Evolutionary conservation across 768 basidiomycete species (phyloP).

Genomic region (Psilocybe cyanescens): DNA sequence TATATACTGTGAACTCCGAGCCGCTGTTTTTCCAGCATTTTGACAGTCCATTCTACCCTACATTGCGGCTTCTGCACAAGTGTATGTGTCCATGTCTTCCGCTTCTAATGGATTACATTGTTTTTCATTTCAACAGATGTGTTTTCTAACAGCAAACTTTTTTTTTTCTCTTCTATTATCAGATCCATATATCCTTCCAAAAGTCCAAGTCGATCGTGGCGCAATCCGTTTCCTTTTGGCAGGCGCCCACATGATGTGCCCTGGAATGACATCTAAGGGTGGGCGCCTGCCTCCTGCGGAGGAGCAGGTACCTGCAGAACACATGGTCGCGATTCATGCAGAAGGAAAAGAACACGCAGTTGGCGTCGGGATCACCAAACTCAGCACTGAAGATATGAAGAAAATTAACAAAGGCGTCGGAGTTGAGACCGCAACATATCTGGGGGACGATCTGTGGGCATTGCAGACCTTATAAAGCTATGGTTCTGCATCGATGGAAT

Average conservation of each 20-base stretch:
- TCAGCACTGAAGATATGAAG: constrained; percentile 89
- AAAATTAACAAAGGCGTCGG: constrained; percentile 88
- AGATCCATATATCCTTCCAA: constrained; percentile 93
- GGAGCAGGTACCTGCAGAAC: constrained; percentile 65
- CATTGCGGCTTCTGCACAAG: constrained; percentile 87
- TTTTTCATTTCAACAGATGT: neutral
- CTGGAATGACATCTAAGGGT: constrained; percentile 91
- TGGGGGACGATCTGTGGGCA: constrained; percentile 90
- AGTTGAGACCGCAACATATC: constrained; percentile 83
- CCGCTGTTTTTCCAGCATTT: constrained; percentile 97
- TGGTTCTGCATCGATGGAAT: constrained; percentile 1
- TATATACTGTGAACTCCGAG: constrained; percentile 86
- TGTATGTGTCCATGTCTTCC: constrained; percentile 54
- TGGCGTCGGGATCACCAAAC: constrained; percentile 82
- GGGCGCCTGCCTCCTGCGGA: constrained; percentile 83
- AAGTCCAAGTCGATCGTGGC: constrained; percentile 91
- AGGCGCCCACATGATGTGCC: constrained; percentile 97
- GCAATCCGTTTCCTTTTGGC: constrained; percentile 96
- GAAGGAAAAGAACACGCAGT: constrained; percentile 95
- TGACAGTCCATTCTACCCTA: constrained; percentile 92
- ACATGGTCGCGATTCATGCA: constrained; percentile 89
- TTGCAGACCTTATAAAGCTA: constrained; percentile 56
- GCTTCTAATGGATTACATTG: constrained; percentile 3
- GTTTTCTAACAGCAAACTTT: constrained; percentile 8
- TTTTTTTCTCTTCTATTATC: constrained; percentile 15